Evolutionary conservation across 129 eudicot species (phyloP).

Genomic region (Flaveria robusta): DNA sequence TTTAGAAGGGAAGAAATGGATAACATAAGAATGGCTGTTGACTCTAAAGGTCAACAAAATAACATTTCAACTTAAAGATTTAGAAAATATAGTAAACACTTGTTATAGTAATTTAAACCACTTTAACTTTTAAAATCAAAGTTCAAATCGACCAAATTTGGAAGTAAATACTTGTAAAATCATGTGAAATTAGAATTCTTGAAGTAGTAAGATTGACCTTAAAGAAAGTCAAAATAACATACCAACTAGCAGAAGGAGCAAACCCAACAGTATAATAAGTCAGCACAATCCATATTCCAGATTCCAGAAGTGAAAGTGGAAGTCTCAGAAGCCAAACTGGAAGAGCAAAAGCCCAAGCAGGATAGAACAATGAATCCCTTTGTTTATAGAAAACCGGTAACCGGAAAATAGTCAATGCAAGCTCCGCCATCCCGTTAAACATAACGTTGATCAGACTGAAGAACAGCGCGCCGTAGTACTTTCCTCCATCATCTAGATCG

Average conservation of each 20-base stretch:
- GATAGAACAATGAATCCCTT: constrained; percentile 73
- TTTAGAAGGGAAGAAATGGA: background rate
- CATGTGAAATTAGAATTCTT: background rate
- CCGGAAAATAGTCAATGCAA: constrained; percentile 67
- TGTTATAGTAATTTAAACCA: background rate
- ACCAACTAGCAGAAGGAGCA: constrained; percentile 84
- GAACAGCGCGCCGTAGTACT: constrained; percentile 79
- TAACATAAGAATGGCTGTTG: background rate
- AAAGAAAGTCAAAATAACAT: constrained; percentile 30
- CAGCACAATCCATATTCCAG: constrained; percentile 75
- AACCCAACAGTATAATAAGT: constrained; percentile 87
- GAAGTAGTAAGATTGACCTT: constrained; percentile 2
- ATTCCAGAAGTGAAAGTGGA: constrained; percentile 81
- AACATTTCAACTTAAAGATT: background rate
- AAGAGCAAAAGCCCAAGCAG: constrained; percentile 92
- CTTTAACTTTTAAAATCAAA: background rate
- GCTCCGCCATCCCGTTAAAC: constrained; percentile 90
- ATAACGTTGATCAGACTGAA: constrained; percentile 73
- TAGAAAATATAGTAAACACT: background rate
- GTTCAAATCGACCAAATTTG: background rate
- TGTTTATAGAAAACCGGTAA: constrained; percentile 87
- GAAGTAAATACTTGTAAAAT: background rate
- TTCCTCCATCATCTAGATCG: constrained; percentile 57
- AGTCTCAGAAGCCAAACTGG: constrained; percentile 81
- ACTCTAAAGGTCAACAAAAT: background rate